phyloP scores from a whole-genome alignment of 2,329 filamentous ascomycete genomes.

The Juglanconis oblonga region DNA sequence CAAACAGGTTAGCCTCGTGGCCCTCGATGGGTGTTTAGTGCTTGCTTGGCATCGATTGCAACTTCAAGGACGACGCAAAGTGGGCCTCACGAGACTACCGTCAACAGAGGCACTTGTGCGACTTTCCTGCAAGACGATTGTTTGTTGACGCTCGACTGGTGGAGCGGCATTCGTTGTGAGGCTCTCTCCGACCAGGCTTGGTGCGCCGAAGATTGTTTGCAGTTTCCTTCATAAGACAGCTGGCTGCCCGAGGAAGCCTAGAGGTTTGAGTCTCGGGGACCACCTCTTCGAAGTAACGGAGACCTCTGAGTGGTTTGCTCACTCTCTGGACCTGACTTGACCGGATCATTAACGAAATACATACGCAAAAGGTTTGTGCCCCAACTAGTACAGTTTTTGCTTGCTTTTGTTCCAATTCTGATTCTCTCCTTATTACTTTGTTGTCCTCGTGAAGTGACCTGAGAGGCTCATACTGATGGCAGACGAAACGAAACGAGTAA shows the following conservation, averaged over 20 bases:
- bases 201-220: constrained; percentile 11
- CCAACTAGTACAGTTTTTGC: neutral
- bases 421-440: neutral
- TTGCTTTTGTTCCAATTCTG: neutral
- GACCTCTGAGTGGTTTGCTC: neutral
- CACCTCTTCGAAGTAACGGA: neutral
- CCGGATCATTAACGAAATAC: neutral
- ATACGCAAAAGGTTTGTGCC: neutral
- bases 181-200: neutral
- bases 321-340: neutral
- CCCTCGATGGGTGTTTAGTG: constrained; percentile 8
- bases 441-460: neutral
- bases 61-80: neutral
- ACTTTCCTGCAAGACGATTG: constrained; percentile 5
- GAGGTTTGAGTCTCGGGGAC: neutral
- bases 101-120: constrained; percentile 8
- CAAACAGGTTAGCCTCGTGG: constrained; percentile 9
- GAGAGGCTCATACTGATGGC: neutral
- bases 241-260: constrained; percentile 16
- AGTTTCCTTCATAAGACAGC: constrained; percentile 17
- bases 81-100: neutral
- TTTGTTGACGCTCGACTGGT: constrained; percentile 6
- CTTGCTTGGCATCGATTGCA: constrained; percentile 4
- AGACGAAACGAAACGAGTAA: neutral
- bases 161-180: neutral